Conservation (phyloP, 2,329 filamentous ascomycete genomes). For the Colletotrichum sp. region DNA sequence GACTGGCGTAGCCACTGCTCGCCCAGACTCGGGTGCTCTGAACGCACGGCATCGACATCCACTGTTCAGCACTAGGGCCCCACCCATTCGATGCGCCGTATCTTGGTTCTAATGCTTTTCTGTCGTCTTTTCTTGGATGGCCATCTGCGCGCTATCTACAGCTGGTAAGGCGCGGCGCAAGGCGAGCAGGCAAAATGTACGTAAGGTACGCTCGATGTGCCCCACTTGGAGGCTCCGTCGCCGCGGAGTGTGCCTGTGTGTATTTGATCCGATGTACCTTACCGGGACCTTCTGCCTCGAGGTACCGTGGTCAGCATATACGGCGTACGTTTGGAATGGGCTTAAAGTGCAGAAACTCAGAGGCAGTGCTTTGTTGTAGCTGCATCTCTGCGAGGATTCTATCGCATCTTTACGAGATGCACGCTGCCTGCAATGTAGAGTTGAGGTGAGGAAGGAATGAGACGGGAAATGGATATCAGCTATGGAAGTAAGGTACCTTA, state of each 20-base stretch:
- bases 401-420: neutral
- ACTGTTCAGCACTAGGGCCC: neutral
- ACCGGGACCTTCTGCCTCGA: neutral
- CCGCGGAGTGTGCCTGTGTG: neutral
- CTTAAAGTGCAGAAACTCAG: neutral
- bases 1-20: neutral
- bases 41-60: neutral
- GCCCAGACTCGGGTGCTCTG: neutral
- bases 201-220: neutral
- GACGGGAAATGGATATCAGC: neutral
- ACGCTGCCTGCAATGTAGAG: neutral
- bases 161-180: neutral
- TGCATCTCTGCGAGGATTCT: neutral
- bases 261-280: neutral
- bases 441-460: neutral
- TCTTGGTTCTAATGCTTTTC: conserved; percentile 27
- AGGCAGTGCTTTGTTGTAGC: neutral
- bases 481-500: neutral
- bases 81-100: neutral
- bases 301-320: neutral
- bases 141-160: neutral
- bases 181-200: neutral
- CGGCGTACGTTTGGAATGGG: neutral
- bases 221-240: neutral
- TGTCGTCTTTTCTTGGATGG: conserved; percentile 28